Base-by-base conservation (phyloP, 177 flowering plant species). In the Telopea speciosissima region DNA sequence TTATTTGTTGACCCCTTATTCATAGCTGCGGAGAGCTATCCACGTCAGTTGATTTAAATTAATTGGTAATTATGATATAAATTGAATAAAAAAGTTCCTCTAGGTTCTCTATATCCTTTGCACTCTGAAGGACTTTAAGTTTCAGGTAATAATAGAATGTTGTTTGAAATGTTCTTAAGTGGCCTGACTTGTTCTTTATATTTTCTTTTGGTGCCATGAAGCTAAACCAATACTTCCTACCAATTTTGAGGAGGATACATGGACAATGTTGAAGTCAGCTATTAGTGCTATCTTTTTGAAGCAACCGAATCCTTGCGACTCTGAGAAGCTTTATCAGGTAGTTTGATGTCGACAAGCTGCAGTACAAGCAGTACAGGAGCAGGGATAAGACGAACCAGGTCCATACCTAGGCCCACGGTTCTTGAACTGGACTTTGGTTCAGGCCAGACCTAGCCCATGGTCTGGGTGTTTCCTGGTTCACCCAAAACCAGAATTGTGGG, bases 191-290 rank as follows among this genome's bases (percentile, higher is more conserved):
- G 3, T 23, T 69, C 24, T 73, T 65, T 45, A 5, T 8, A 42
- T 72, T 72, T 3, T 12, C 33, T 69, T 77, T 73, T 73, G 56
- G 63, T 70, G 36, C 12, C 67, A 8, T 81, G 68, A 70, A 95
- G 98, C 79, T 68, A 93, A 96, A 78, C 98, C 99, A 8, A 87
- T 83, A 54, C 70, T 91, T 62, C 98, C 99, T 1, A 65, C 84
- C 63, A 91, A 93, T 81, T 96, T 96, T 80, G 99, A 93, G 77
- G 96, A 91, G 85, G 88, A 80, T 76, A 96, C 98, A 62, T 96
- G 98, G 99, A 88, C 85, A 78, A 87, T 77, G 68, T 81, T 96
- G 80, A 90, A 96, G 82, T 85, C 95, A 8, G 99, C 99, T 63
- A 93, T 96, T 61, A 81, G 74, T 81, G 92, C 97, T 69, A 93